These are phyloP conservation scores for Termitomyces sp. DNA, from an alignment of 768 basidiomycete genomes.

Conservation along the genomic window DNA sequence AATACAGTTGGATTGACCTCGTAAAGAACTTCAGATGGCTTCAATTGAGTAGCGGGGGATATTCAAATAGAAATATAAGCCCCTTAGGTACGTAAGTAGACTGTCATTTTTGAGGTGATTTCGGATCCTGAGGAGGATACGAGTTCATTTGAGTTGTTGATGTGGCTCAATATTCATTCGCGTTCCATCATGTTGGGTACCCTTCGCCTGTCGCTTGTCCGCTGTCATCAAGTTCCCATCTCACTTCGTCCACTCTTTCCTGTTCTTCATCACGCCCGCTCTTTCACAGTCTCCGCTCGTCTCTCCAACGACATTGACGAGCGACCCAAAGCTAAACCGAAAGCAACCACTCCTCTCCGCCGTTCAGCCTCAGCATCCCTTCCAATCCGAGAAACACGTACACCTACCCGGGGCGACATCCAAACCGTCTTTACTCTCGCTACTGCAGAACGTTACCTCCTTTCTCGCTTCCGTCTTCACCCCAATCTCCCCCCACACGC, in stretches of 20 bases:
- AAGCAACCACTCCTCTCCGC: conserved; percentile 72
- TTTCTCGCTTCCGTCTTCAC: conserved; percentile 51
- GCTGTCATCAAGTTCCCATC: background rate
- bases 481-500: conserved; percentile 47
- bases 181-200: background rate
- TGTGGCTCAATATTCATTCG: background rate
- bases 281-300: background rate
- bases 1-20: background rate
- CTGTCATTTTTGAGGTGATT: background rate
- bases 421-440: conserved; percentile 77
- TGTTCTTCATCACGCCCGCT: background rate
- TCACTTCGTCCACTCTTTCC: background rate
- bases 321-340: conserved; percentile 62
- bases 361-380: conserved; percentile 82
- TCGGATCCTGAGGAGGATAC: too few relatives aligned
- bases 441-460: conserved; percentile 78
- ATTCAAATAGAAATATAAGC: too few relatives aligned
- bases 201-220: background rate
- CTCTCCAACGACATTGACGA: conserved; percentile 11
- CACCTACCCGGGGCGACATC: conserved; percentile 78
- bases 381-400: conserved; percentile 81
- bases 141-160: background rate
- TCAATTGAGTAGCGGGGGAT: too few relatives aligned
- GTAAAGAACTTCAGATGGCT: too few relatives aligned
- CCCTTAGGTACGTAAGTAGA: too few relatives aligned